Conservation (phyloP, 2,329 filamentous ascomycete species). For the Trichoderma atrobrunneum region DNA sequence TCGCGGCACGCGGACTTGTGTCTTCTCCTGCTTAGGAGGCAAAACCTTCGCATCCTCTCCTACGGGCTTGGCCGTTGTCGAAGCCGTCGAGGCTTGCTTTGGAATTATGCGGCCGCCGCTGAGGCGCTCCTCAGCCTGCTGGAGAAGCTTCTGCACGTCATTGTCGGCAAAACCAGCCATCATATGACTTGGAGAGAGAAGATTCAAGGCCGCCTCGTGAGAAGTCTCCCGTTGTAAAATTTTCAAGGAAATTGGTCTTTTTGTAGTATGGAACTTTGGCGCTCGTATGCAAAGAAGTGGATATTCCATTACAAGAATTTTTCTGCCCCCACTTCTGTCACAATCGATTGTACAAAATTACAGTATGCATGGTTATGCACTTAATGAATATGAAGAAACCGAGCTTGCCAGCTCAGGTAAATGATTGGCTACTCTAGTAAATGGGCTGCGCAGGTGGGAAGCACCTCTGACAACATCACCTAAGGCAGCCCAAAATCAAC, state of each 20-base stretch:
- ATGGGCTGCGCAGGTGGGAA: neutral
- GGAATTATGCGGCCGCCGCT: neutral
- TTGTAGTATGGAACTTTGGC: neutral
- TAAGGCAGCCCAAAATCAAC: constrained; percentile 9
- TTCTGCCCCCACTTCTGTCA: neutral
- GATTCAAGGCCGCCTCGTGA: neutral
- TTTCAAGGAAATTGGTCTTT: neutral
- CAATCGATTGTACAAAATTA: neutral
- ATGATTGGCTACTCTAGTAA: neutral
- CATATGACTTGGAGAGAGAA: neutral
- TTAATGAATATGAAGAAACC: neutral
- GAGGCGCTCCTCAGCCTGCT: constrained; percentile 22
- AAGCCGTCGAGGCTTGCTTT: neutral
- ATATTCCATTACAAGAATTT: constrained; percentile 11
- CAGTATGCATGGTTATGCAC: neutral
- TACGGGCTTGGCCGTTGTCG: neutral
- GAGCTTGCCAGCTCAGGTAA: neutral
- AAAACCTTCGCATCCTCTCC: neutral
- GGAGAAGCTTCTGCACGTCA: constrained; percentile 22
- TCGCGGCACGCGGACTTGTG: constrained; percentile 22
- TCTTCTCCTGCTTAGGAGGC: constrained; percentile 10
- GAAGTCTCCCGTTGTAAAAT: neutral
- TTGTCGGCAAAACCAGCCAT: constrained; percentile 21
- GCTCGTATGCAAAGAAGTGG: constrained; percentile 7
- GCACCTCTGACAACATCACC: constrained; percentile 15